Conservation (phyloP, 2,329 filamentous ascomycete species). For the Bipolaris bicolor region DNA sequence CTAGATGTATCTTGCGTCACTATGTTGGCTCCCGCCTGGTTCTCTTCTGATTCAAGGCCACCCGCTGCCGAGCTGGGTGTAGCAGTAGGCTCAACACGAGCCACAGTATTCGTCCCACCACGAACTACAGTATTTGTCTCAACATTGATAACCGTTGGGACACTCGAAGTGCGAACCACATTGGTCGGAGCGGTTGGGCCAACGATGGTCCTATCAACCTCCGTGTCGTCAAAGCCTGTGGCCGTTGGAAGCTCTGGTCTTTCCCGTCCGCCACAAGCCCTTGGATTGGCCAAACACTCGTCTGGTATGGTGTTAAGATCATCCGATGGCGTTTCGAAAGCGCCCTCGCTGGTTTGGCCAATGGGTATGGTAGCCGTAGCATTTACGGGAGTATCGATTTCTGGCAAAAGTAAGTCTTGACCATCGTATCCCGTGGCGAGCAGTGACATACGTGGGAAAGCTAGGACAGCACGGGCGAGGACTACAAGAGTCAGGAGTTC, state of each 20-base stretch:
- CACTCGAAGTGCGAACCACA: constrained; percentile 19
- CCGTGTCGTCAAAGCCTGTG: constrained; percentile 21
- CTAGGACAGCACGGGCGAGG: constrained; percentile 13
- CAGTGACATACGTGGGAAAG: constrained; percentile 20
- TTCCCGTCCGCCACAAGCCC: neutral
- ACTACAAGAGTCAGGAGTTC: constrained; percentile 25
- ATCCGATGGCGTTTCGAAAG: neutral
- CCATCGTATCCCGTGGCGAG: neutral
- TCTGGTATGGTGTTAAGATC: neutral
- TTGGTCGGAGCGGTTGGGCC: constrained; percentile 8
- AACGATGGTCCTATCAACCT: constrained; percentile 1
- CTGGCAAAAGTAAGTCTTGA: constrained; percentile 7
- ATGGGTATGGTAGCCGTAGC: constrained; percentile 6
- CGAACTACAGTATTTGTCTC: constrained; percentile 17
- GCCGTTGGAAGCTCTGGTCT: constrained; percentile 16
- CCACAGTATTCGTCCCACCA: constrained; percentile 15
- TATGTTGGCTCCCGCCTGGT: neutral
- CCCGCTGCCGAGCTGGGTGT: neutral
- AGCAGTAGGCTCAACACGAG: neutral
- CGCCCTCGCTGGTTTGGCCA: neutral
- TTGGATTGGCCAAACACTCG: constrained; percentile 4
- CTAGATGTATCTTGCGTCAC: neutral
- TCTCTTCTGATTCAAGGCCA: neutral
- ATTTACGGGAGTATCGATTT: constrained; percentile 7
- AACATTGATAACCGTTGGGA: constrained; percentile 25